These are phyloP conservation scores for Actinomortierella ambigua DNA, from an alignment of 371 early-diverging fungal species.

Conservation along the genomic window DNA sequence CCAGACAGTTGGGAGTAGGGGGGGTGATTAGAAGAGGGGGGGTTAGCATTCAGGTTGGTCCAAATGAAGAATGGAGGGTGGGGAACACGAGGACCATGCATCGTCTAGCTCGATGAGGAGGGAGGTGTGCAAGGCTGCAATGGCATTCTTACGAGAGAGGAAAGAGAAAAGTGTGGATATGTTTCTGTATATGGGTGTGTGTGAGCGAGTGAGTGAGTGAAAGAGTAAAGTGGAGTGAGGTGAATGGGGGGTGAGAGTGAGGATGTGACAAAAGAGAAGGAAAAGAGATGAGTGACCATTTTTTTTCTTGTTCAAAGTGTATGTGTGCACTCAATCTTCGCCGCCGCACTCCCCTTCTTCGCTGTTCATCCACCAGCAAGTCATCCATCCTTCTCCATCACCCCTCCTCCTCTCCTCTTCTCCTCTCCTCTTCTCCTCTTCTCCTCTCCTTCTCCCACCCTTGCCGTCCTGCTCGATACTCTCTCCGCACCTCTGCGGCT, in stretches of 20 bases:
- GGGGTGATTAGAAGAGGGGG: neutral
- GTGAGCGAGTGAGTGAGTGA: too few relatives aligned
- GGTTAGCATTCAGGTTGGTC: neutral
- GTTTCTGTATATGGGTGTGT: too few relatives aligned
- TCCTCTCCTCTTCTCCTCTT: too few relatives aligned
- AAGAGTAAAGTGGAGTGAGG: neutral
- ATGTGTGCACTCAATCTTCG: too few relatives aligned
- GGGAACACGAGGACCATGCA: neutral
- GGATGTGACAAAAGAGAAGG: conserved; percentile 6
- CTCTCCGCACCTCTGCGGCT: too few relatives aligned
- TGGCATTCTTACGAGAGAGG: neutral
- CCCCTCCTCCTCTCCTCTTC: too few relatives aligned
- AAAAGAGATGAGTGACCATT: conserved; percentile 6
- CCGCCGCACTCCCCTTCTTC: too few relatives aligned
- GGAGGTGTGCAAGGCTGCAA: neutral
- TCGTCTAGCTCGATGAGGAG: neutral
- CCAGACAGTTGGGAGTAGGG: neutral
- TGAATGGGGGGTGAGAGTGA: neutral
- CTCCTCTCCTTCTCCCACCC: too few relatives aligned
- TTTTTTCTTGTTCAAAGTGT: too few relatives aligned
- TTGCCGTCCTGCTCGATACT: too few relatives aligned
- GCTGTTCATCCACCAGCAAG: too few relatives aligned
- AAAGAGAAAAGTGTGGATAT: conserved; percentile 2
- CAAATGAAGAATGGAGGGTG: neutral
- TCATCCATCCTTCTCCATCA: too few relatives aligned